These are phyloP conservation scores for Immersiporthe knoxdaviesiana DNA, from an alignment of 2,329 filamentous ascomycete species.

Conservation along the genomic window DNA sequence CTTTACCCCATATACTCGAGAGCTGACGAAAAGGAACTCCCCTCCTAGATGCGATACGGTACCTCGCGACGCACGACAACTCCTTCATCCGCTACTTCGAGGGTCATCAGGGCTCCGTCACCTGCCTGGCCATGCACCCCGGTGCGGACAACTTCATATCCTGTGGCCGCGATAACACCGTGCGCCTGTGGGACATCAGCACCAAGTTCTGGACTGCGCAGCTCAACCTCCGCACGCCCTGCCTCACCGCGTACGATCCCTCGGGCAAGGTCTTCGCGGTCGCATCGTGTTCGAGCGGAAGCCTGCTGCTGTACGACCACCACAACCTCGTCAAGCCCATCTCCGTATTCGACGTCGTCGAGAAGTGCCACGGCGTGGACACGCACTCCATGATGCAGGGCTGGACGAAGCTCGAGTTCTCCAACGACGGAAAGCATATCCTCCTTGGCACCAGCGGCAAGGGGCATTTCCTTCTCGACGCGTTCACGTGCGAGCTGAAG, in stretches of 20 bases:
- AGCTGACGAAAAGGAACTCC: background rate
- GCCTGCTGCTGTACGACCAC: conserved; percentile 86
- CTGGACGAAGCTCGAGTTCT: conserved; percentile 94
- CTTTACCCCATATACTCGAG: too few relatives aligned
- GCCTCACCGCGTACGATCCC: conserved; percentile 87
- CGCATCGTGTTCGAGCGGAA: conserved; percentile 77
- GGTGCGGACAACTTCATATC: conserved; percentile 91
- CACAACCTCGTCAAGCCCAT: conserved; percentile 96
- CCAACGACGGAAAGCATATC: conserved; percentile 89
- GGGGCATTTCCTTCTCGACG: conserved; percentile 91
- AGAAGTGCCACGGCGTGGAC: conserved; percentile 53
- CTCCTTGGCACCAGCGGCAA: conserved; percentile 81
- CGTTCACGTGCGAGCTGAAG: conserved; percentile 80
- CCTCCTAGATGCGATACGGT: conserved; percentile 73
- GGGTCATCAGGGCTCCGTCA: conserved; percentile 85
- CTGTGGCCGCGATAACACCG: conserved; percentile 86
- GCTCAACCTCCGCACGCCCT: conserved; percentile 78
- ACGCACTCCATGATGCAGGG: conserved; percentile 64
- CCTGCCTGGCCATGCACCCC: conserved; percentile 80
- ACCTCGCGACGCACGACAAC: conserved; percentile 91
- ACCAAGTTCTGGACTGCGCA: conserved; percentile 80
- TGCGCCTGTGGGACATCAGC: conserved; percentile 86
- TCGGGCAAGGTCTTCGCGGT: conserved; percentile 91
- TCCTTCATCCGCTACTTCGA: conserved; percentile 95
- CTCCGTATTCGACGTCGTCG: conserved; percentile 77